Evolutionary conservation across 192 early-diverging fungal genomes (phyloP).

Genomic region (Backusella circina): DNA sequence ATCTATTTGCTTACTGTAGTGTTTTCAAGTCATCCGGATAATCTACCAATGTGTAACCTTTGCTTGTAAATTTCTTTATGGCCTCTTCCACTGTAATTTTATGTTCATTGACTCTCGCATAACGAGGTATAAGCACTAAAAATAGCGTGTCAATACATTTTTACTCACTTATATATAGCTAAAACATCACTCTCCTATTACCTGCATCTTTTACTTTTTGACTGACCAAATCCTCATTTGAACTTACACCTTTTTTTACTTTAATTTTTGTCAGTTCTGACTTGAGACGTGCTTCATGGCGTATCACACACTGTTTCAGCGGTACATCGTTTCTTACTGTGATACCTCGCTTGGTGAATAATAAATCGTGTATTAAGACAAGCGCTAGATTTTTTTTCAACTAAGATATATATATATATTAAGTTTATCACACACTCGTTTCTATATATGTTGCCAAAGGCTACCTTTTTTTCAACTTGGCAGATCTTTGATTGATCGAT

Average conservation of each 20-base stretch:
- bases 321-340: conserved; percentile 51
- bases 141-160: not conserved
- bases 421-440: too few relatives aligned
- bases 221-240: conserved; percentile 72
- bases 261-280: conserved; percentile 79
- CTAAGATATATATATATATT: too few relatives aligned
- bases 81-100: conserved; percentile 67
- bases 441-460: too few relatives aligned
- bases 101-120: conserved; percentile 87
- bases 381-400: conserved; percentile 25
- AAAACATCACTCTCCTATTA: conserved; percentile 22
- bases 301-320: conserved; percentile 63
- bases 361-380: conserved; percentile 83
- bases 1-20: conserved; percentile 24
- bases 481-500: conserved; percentile 48
- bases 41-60: conserved; percentile 54
- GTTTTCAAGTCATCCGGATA: conserved; percentile 18
- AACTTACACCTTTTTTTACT: conserved; percentile 57
- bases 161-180: too few relatives aligned
- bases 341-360: conserved; percentile 75
- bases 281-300: conserved; percentile 64
- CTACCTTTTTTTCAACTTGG: conserved; percentile 48
- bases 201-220: conserved; percentile 47
- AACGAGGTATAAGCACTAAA: conserved; percentile 68
- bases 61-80: conserved; percentile 52